Base-by-base conservation (phyloP, 176 grass and related monocot species). In the Hyparrhenia diplandra region DNA sequence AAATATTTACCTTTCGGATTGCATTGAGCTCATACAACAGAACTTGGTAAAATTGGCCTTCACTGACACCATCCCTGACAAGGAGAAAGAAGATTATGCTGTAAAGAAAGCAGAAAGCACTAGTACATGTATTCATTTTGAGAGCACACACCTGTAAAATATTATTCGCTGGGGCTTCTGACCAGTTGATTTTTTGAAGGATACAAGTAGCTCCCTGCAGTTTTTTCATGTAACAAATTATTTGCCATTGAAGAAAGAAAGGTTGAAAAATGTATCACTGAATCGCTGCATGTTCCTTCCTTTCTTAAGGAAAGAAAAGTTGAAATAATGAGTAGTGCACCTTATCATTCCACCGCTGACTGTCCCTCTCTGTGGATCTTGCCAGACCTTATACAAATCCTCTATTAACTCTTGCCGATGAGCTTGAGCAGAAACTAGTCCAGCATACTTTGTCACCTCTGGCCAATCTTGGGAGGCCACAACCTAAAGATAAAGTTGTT, bases 381-480 rank as follows among this genome's bases (percentile, higher is more conserved):
- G 88, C 54, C 80, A 86, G 0, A 88, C 86, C 31, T 94, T 98
- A 79, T 88, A 98, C 21, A 98, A 62, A 92, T 98, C 95, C 79
- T 94, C 87, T 80, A 98, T 98, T 27, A 92, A 42, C 47, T 98
- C 92, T 35, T 98, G 92, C 55, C 95, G 84, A 64, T 98, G 95
- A 28, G 90, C 63, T 47, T 98, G 95, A 49, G 95, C 95, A 79
- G 87, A 94, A 59, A 98, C 95, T 59, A 98, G 85, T 41, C 95
- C 95, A 35, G 95, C 95, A 84, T 98, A 98, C 74, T 94, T 98
- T 46, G 95, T 98, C 42, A 98, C 85, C 85, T 98, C 95, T 8
- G 95, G 95, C 92, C 95, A 98, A 85, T 98, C 95, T 47, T 93
- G 95, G 64, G 95, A 94, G 12, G 95, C 92, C 66, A 98, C 95